Base-by-base conservation (phyloP, 192 early-diverging fungal genomes). In the Gryganskiella cystojenkinii region DNA sequence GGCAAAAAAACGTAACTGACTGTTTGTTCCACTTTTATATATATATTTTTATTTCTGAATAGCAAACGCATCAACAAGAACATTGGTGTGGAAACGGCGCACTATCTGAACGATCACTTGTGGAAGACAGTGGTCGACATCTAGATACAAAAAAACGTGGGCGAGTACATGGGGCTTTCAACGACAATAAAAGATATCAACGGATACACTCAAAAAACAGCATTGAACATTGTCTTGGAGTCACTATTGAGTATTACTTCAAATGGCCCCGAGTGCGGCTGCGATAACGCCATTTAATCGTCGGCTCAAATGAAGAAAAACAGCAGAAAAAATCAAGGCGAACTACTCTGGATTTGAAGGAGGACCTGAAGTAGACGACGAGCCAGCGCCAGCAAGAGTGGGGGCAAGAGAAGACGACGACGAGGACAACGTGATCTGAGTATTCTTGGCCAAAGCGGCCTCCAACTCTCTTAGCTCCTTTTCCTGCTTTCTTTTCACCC, bases 81-180 rank as follows among this genome's bases (percentile, higher is more conserved):
- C 59, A 92, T 91, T 64, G 98, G 95, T 22, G 86, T 96, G 46
- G 94, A 98, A 43, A 91, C 92, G 49, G 86, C 95, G 66, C 96
- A 98, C 67, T 91, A 91, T 64, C 81, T 99, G 33, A 90, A 90
- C 82, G 98, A 98, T 73, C 82, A 83, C 44, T 82, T 94, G 54
- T 94, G 94, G 94, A 93, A 92, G 75, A 70, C 81, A 31, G 64
- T 58, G 24, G 70, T 81, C 4, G 80, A 81, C 25, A 27, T 74
- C 31, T 82, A 64, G 55, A 43, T 19, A 33, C 15, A 24, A 20
- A 6, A 34, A 13, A 49, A 61, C 27, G n/a, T 4, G 4, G n/a
- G 28, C 9, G 9, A 24, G 28, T 31, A 30, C 28, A 31, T 17
- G n/a, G n/a, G n/a, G n/a, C n/a, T n/a, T n/a, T n/a, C n/a, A n/a